Evolutionary conservation across 441 rosid genomes (phyloP).

Genomic region (Arabidopsis lyrata): DNA sequence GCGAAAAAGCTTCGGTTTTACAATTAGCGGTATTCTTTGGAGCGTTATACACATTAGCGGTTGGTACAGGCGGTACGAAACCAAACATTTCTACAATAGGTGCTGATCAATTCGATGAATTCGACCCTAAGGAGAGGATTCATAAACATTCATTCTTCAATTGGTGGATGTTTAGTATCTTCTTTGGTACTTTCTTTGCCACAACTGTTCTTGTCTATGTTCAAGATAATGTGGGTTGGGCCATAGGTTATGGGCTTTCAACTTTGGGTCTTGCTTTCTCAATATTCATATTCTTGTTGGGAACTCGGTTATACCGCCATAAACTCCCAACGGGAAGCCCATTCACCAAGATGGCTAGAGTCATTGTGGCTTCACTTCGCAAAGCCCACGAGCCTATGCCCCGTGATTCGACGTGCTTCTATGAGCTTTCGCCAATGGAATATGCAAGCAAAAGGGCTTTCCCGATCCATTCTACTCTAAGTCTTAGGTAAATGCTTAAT

Average conservation of each 20-base stretch:
- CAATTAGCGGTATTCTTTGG: slow-evolving; percentile 72
- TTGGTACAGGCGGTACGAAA: slow-evolving; percentile 93
- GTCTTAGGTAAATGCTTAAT: not conserved
- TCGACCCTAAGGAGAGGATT: slow-evolving; percentile 69
- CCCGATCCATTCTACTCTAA: not conserved
- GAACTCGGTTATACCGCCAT: slow-evolving; percentile 3
- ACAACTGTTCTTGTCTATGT: slow-evolving; percentile 78
- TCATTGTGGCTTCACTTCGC: slow-evolving; percentile 13
- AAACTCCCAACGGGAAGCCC: slow-evolving; percentile 8
- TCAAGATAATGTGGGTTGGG: slow-evolving; percentile 94
- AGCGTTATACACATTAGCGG: slow-evolving; percentile 72
- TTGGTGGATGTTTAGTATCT: slow-evolving; percentile 98
- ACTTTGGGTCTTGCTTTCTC: slow-evolving; percentile 75
- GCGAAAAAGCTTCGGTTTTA: slow-evolving; percentile 63
- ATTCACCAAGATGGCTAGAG: slow-evolving; percentile 13
- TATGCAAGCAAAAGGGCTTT: not conserved
- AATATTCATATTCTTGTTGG: slow-evolving; percentile 55
- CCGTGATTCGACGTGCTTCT: not conserved
- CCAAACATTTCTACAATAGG: slow-evolving; percentile 70
- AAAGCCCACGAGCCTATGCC: not conserved
- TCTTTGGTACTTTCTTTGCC: slow-evolving; percentile 86
- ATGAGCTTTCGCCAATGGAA: not conserved
- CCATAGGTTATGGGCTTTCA: slow-evolving; percentile 77
- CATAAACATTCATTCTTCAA: slow-evolving; percentile 92
- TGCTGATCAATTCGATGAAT: slow-evolving; percentile 9